Conservation (phyloP, 495 filamentous ascomycete genomes). For the Penicillium tannophilum region DNA sequence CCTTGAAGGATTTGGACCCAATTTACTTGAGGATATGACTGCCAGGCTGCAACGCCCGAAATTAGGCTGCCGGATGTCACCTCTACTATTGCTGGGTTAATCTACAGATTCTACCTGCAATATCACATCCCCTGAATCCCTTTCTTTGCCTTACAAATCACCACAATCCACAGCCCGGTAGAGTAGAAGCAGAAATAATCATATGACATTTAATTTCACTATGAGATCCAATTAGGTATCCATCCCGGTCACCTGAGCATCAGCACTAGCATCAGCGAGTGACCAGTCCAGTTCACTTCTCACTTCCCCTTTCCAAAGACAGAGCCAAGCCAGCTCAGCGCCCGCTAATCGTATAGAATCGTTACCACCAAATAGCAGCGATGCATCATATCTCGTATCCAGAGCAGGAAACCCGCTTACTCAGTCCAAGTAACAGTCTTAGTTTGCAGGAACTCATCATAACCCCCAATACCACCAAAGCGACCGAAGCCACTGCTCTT, state of each 20-base stretch:
- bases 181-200: background rate
- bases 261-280: background rate
- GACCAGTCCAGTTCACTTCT: background rate
- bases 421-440: constrained; percentile 78
- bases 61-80: background rate
- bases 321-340: constrained; percentile 17
- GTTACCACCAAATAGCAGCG: background rate
- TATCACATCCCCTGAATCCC: background rate
- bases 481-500: constrained; percentile 86
- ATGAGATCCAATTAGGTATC: constrained; percentile 4
- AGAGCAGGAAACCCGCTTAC: constrained; percentile 15
- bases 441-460: constrained; percentile 78
- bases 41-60: background rate
- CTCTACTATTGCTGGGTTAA: background rate
- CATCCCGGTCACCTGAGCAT: background rate
- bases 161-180: background rate
- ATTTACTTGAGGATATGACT: background rate
- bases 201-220: background rate
- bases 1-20: background rate
- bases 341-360: background rate
- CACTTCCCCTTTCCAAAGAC: background rate
- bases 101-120: too few relatives aligned
- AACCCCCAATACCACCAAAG: constrained; percentile 56
- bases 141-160: too few relatives aligned
- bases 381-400: constrained; percentile 1